These are phyloP conservation scores for Penicillium oxalicum DNA, from an alignment of 2,329 filamentous ascomycete genomes.

Conservation along the genomic window DNA sequence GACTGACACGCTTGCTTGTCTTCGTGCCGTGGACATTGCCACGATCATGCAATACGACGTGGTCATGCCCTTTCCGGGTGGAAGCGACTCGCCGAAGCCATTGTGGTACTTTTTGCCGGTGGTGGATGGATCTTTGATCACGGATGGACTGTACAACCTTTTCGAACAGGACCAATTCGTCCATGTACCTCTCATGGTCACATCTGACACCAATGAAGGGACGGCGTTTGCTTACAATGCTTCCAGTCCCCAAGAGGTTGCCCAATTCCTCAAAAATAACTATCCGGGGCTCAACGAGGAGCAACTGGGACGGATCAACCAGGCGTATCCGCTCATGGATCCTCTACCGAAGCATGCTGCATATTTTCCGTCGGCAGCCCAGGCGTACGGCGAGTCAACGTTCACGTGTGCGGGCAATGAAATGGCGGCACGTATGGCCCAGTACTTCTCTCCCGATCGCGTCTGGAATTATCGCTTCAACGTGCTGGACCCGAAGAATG, in stretches of 20 bases:
- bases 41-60: slow-evolving; percentile 39
- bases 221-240: slow-evolving; percentile 44
- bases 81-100: slow-evolving; percentile 29
- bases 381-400: slow-evolving; percentile 43
- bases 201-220: slow-evolving; percentile 42
- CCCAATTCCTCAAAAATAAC: slow-evolving; percentile 51
- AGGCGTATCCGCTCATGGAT: slow-evolving; percentile 45
- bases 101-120: slow-evolving; percentile 52
- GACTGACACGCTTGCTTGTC: slow-evolving; percentile 39
- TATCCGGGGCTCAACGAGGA: slow-evolving; percentile 48
- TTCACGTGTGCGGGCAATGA: slow-evolving; percentile 45
- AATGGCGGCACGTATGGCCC: slow-evolving; percentile 31
- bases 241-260: slow-evolving; percentile 42
- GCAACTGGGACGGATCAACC: slow-evolving; percentile 47
- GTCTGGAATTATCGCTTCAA: slow-evolving; percentile 48
- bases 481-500: slow-evolving; percentile 35
- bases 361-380: slow-evolving; percentile 37
- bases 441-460: slow-evolving; percentile 16
- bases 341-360: slow-evolving; percentile 27
- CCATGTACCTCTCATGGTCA: slow-evolving; percentile 50
- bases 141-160: slow-evolving; percentile 46
- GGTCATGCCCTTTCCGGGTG: slow-evolving; percentile 40
- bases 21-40: slow-evolving; percentile 38
- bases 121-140: slow-evolving; percentile 50
- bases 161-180: slow-evolving; percentile 49